Base-by-base conservation (phyloP, 1,284 basidiomycete genomes). In the Phenoliferia sp. region DNA sequence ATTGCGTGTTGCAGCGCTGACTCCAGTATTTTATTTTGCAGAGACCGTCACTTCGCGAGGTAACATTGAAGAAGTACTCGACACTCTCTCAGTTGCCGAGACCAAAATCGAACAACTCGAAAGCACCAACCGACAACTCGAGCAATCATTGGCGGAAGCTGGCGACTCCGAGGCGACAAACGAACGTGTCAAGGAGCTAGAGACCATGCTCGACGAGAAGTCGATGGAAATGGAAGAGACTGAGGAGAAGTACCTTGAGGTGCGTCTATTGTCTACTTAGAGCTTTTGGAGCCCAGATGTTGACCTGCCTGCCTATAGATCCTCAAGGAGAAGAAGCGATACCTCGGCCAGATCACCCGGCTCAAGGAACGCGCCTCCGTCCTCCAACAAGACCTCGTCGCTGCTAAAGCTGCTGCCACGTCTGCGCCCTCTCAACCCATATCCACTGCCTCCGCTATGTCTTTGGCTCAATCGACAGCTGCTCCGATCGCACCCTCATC, bases 201-300 rank as follows among this genome's bases (percentile, higher is more conserved):
- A 66, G 39, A 66, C 60, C 33, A 22, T 54, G 35, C 36, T 69
- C 17, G 64, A 72, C 39, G 34, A 12, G 7, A 67, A 62, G 60
- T 48, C 59, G 44, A 33, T 63, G 3, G 71, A 72, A 28, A 64
- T 70, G 5, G 71, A 72, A 35, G 69, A 72, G 35, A 64, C 69
- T 3, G 66, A 72, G 15, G 71, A 72, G 61, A 72, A 70, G 62
- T 58, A 68, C 32, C 68, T 72, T 39, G 69, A 72, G 28, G 71
- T 65, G 52, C 59, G 62, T 26, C n/a, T 2, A 3, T 16, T 19
- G 5, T 16, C 2, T 44, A 3, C 48, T 29, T 9, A 5, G 2
- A n/a, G 6, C 15, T 16, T 32, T 26, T 36, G 22, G 33, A 7
- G 39, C 5, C 44, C 26, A 36, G 4, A 10, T 22, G 32, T 15